Base-by-base conservation (phyloP, 345 rosid genomes). In the Pistacia vera region DNA sequence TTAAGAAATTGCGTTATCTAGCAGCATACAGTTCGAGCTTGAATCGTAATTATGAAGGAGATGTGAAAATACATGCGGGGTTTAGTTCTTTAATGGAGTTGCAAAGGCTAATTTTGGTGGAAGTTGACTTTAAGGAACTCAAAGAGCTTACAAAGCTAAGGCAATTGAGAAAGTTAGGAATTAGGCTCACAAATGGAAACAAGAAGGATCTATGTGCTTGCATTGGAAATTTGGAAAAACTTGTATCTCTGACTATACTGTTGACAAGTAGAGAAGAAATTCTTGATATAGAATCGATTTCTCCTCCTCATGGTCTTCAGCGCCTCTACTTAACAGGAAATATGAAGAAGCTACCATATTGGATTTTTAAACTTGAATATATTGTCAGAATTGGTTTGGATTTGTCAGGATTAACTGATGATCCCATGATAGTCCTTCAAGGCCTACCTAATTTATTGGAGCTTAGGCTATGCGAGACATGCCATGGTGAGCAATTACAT, bases 131-230 rank as follows among this genome's bases (percentile, higher is more conserved):
- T 11, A 4, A 38, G 18, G 16, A 18, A 1, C 52, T 38, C 1
- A 4, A 18, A 65, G 68, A 65, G 68, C 28, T 65, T 38, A 9
- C 5, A 13, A 41, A 63, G 20, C 67, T 63, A 2, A 63, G 12
- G 67, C n/a, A 63, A 4, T 14, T 79, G 61, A 75, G 69, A 64
- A 75, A 51, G 63, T 70, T 80, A 16, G 64, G 69, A 72, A 11
- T 75, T 11, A 57, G 54, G 6, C 44, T 66, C 35, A 65, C 49
- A 30, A 35, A 52, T 22, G 73, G 71, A 58, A 57, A 73, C 4
- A 71, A 66, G 2, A 36, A 11, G 33, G 28, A 5, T n/a, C 36
- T 79, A 0, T 68, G 63, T 59, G 63, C 55, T n/a, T 57, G 61
- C 36, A 76, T 80, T 18, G 75, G 72, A 44, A 71, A 70, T 11